Conservation (phyloP, 2,329 filamentous ascomycete genomes). For the Penicillium hesseltinei region DNA sequence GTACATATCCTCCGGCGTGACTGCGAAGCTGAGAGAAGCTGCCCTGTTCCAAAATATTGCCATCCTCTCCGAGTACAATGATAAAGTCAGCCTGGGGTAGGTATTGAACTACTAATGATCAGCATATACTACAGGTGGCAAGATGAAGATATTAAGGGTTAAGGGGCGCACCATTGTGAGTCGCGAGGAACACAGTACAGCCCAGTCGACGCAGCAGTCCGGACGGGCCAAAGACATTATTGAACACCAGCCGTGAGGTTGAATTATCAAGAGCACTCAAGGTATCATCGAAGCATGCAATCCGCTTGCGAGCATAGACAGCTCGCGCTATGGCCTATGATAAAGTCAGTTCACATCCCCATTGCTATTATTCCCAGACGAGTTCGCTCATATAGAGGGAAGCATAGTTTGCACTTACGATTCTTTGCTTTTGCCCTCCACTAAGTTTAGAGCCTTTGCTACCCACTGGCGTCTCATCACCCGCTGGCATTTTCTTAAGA, state of each 20-base stretch:
- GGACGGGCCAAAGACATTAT: conserved; percentile 38
- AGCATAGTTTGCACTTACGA: conserved; percentile 19
- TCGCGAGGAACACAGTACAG: conserved; percentile 47
- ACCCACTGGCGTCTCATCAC: conserved; percentile 40
- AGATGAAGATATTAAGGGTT: too few species aligned
- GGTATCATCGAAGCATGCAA: conserved; percentile 46
- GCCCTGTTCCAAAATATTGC: background rate
- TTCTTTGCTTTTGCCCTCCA: conserved; percentile 48
- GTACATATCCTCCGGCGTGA: background rate
- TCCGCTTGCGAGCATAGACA: conserved; percentile 42
- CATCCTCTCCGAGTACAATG: background rate
- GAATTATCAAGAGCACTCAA: conserved; percentile 43
- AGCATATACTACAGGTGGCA: too few species aligned
- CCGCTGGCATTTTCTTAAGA: conserved; percentile 26
- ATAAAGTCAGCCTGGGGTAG: background rate
- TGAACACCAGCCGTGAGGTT: conserved; percentile 40
- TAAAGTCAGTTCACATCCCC: background rate
- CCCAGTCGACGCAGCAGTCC: conserved; percentile 44
- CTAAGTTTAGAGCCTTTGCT: conserved; percentile 46
- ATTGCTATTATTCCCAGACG: background rate
- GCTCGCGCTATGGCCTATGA: conserved; percentile 41
- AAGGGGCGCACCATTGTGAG: conserved; percentile 27
- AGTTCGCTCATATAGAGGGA: too few species aligned
- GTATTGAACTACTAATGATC: background rate
- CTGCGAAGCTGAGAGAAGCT: conserved; percentile 17